Evolutionary conservation across 2,329 filamentous ascomycete species (phyloP), one percentile per base, ranked within the genome.

Genomic region (Fusarium mundagurra): DNA sequence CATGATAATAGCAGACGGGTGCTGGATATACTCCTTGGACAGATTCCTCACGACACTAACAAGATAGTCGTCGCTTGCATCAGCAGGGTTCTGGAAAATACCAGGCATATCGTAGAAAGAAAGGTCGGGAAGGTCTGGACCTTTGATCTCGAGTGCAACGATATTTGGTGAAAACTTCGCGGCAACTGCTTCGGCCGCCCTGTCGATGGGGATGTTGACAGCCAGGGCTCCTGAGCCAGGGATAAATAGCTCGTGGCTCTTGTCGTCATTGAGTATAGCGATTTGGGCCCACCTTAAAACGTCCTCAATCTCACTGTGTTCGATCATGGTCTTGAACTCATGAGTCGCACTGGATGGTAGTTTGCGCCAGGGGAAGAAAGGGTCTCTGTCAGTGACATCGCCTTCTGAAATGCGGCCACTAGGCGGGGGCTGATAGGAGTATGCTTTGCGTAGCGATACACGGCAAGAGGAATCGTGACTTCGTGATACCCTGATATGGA

Each of bases 71-170:
- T 95, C 91, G 6, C 89, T 85, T 13, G 88, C 88, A 13, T 90
- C 86, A 5, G 90, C 89, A 0, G 92, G 88, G 13, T 92, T 92
- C 27, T 91, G 90, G 70, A 97, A 96, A 0, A 97, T 90, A 0
- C 95, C 95, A 0, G 95, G 95, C 1, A 98, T 86, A 69, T 98
- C 95, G 69, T 94, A 96, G 76, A 98, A 97, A 0, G 92, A 94
- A 0, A 98, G 80, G 11, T 94, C 91, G 0, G 94, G 92, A 0
- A 96, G 86, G 0, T 86, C 87, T 0, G 93, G 92, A 0, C 92
- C 92, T 1, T 90, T 90, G 33, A 98, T 94, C 60, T 94, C 89
- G 0, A 98, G 85, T 0, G 91, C 88, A 1, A 98, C 91, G 0
- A 95, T 88, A 73, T 98, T 98, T 0, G 95, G 95, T 0, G 92